Base-by-base conservation (phyloP, 352 stramenopile genomes). In the Peronospora tabacina region DNA sequence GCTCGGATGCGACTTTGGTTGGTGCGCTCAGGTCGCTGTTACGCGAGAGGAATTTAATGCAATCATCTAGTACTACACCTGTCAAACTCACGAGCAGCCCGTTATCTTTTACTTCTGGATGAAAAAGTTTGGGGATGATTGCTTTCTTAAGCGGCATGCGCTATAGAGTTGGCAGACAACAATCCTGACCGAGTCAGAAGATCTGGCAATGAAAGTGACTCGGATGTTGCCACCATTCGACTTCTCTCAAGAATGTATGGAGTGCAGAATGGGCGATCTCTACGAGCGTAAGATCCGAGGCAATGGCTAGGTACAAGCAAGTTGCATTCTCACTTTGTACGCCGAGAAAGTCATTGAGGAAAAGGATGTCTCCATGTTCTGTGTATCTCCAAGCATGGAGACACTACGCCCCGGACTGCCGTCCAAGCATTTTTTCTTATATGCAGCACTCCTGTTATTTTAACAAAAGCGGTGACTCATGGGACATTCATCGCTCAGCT, bases 111-210 rank as follows among this genome's bases (percentile, higher is more conserved):
- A 29, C 22, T 37, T 3, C 30, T 68, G 16, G 58, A 68, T 12
- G 48, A 65, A 2, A 44, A 72, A 15, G 58, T 45, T 22, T 77
- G 64, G 68, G 52, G 2, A 77, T 72, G 30, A 72, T 49, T 59
- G 64, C n/a, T 74, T 68, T n/a, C 11, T 72, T 10, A 49, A 54
- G 35, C 52, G 55, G 0, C 58, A 70, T 46, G 40, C 61, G 30
- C 59, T 77, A 72, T 26, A 68, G 29, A 58, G 61, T 0, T 75
- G 61, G 48, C 58, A 70, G 29, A 72, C 63, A 12, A 72, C 64
- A 8, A 61, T 35, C 10, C 38, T 74, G 13, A 49, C 47, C 7
- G 49, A 58, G 38, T 43, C 48, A 6, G 51, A 70, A 20, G 60
- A 62, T 16, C 52, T 46, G 2, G 39, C 50, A 13, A 52, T 47